phyloP scores from a whole-genome alignment of 176 grass and related monocot genomes.

The Zoysia pacifica region DNA sequence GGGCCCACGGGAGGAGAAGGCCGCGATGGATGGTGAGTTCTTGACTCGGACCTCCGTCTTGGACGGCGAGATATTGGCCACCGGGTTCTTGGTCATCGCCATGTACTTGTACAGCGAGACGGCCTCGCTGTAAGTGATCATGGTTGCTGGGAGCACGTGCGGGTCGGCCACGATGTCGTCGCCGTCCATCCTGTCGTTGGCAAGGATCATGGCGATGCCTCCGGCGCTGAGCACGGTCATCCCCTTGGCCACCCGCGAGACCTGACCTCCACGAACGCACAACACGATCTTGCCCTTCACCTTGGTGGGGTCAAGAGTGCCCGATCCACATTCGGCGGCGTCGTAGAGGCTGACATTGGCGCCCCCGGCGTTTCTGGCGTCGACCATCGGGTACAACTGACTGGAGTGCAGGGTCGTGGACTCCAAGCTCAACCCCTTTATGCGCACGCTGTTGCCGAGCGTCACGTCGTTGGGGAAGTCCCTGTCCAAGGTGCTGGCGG shows the following conservation, averaged over 20 bases:
- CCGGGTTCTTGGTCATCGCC: slow-evolving; percentile 35
- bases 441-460: slow-evolving; percentile 46
- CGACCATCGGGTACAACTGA: slow-evolving; percentile 39
- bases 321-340: slow-evolving; percentile 28
- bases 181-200: slow-evolving; percentile 31
- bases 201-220: slow-evolving; percentile 69
- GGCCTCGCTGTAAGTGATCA: slow-evolving; percentile 59
- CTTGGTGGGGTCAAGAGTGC: slow-evolving; percentile 52
- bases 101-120: slow-evolving; percentile 50
- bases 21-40: slow-evolving; percentile 55
- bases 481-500: slow-evolving; percentile 74
- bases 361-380: slow-evolving; percentile 25
- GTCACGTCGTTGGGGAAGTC: slow-evolving; percentile 60
- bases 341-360: not conserved
- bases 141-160: slow-evolving; percentile 70
- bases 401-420: slow-evolving; percentile 6
- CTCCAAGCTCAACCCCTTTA: slow-evolving; percentile 52
- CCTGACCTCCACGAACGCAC: slow-evolving; percentile 30
- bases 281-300: slow-evolving; percentile 68
- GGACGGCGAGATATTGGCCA: slow-evolving; percentile 57
- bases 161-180: slow-evolving; percentile 43
- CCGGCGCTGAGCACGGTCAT: slow-evolving; percentile 45
- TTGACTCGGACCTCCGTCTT: slow-evolving; percentile 58
- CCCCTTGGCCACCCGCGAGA: slow-evolving; percentile 36
- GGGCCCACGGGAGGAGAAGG: slow-evolving; percentile 72